phyloP scores from a whole-genome alignment of 345 rosid species.

The Brassica carinata region DNA sequence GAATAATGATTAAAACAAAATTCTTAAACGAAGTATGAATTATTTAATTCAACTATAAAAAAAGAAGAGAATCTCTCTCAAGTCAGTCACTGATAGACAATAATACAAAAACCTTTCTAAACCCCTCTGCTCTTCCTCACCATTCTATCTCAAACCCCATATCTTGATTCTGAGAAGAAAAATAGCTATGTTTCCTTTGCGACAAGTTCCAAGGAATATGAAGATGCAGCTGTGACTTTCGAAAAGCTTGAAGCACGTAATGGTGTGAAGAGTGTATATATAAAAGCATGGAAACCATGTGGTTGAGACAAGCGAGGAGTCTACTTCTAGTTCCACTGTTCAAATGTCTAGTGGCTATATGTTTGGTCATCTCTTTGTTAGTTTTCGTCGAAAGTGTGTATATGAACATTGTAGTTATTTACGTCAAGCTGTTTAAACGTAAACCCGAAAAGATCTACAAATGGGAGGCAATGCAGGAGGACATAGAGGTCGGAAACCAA shows the following conservation, averaged over 20 bases:
- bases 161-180: background rate
- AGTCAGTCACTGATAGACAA: constrained; percentile 22
- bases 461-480: constrained; percentile 52
- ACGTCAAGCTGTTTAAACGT: constrained; percentile 46
- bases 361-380: constrained; percentile 56
- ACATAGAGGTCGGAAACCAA: constrained; percentile 53
- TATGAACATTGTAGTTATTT: constrained; percentile 54
- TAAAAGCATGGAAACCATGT: constrained; percentile 35
- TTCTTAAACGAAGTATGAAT: background rate
- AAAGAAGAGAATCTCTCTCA: constrained; percentile 21
- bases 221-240: constrained; percentile 4
- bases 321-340: constrained; percentile 51
- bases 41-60: background rate
- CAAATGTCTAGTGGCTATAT: constrained; percentile 45
- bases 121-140: background rate
- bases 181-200: background rate
- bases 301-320: constrained; percentile 42
- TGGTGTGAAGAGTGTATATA: constrained; percentile 10
- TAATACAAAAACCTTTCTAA: constrained; percentile 1
- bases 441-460: constrained; percentile 49
- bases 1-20: background rate
- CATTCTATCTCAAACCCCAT: background rate
- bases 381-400: constrained; percentile 54
- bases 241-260: constrained; percentile 27
- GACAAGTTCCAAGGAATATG: background rate